Evolutionary conservation across 306 rosid genomes (phyloP), one percentile per base, ranked within the genome.

Genomic region (Cicer chorassanicum): DNA sequence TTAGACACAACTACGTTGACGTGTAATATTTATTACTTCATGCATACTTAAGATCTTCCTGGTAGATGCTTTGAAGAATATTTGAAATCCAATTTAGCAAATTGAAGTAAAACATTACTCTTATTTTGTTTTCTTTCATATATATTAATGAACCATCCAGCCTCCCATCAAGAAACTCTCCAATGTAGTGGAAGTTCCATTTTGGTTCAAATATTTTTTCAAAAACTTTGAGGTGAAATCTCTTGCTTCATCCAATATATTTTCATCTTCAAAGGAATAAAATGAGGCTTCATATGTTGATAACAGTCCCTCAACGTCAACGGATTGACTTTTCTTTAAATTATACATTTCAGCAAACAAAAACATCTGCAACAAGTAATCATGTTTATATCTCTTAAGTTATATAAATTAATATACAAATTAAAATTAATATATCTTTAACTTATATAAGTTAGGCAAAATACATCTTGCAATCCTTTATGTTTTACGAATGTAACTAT

Each of bases 161-260:
- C 29, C 18, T 68, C 60, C 60, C 60, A 68, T 48, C 34, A 12
- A 24, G 73, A n/a, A 46, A 29, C 8, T 14, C 73, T 68, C 73
- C 73, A 68, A 68, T 68, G 73, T 29, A 68, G 10, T 24, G 73
- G 73, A 29, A 46, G 44, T 29, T 68, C 59, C 59, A 67, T 66
- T 45, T 2, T 44, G 11, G 36, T 12, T 21, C 41, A 21, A 11
- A 66, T 66, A 45, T 2, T 45, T 19, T 66, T 21, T 66, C 10
- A 66, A 19, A 66, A 1, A 11, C 13, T 44, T 12, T 11, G 72
- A 10, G 54, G 72, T 66, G 54, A 66, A 44, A 66, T 66, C 55
- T 66, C 72, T 19, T 44, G 72, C 41, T 15, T 18, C 55, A 11
- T 66, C 55, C 19, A 66, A 66, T 18, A 66, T 66, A 19, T 12